Base-by-base conservation (phyloP, 768 basidiomycete species). In the Auricularia cornea region DNA sequence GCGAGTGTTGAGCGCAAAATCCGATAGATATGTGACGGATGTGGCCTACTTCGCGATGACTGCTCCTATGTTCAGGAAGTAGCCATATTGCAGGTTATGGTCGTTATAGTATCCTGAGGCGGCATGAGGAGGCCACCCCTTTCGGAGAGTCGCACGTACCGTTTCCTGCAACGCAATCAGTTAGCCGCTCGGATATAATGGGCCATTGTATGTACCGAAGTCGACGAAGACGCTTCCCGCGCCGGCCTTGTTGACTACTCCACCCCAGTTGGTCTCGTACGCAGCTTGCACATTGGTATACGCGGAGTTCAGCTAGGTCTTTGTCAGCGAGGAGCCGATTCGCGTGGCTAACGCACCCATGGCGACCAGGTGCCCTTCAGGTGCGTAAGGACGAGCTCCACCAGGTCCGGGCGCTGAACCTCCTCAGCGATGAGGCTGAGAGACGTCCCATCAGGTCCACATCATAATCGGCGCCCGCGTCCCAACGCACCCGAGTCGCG, bases 61-160 rank as follows among this genome's bases (percentile, higher is more conserved):
- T 10, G 75, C 73, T 26, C 69, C 72, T 0, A 68, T 71, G 18
- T 69, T 64, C 3, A 76, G 70, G 65, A 76, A 67, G 59, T 76
- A 76, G 2, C 75, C 75, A 59, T 75, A 76, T 57, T 76, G 75
- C 65, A 76, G 74, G 59, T 74, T 73, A 56, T 76, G 73, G 44
- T 48, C 44, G 44, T 48, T 48, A 18, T 48, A 48, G 16, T 48
- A 23, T 1, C 44, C 44, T 18, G 16, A 20, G 16, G 6, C 20
- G 16, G 6, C 6, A 48, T 48, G 44, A 48, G 10, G 44, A 18
- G 5, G 35, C 10, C 8, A 38, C 35, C 35, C n/a, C n/a, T n/a
- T n/a, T 38, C 1, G 35, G 16, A 38, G 35, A 38, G 35, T n/a
- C n/a, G 35, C 10, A 38, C 35, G 16, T 10, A 38, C 35, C 35